These are phyloP conservation scores for Epichloe baconii DNA, from an alignment of 2,329 filamentous ascomycete genomes.

Conservation along the genomic window DNA sequence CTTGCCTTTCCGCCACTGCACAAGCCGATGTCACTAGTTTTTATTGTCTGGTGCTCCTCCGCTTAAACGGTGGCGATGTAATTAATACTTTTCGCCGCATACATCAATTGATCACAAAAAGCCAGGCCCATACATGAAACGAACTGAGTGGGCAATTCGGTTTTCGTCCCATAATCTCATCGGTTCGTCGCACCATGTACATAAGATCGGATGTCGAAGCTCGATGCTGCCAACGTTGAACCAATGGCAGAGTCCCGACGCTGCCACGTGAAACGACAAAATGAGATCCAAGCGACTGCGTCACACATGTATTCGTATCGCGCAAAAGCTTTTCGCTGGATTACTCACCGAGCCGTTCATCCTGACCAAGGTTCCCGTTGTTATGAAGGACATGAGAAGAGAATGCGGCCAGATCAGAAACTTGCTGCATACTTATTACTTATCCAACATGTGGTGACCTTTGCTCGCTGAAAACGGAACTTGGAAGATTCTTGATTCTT, in stretches of 20 bases:
- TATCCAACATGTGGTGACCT: not conserved
- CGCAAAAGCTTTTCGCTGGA: too few species aligned
- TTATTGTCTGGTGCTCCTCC: too few species aligned
- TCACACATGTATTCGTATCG: not conserved
- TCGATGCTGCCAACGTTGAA: not conserved
- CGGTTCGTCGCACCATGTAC: not conserved
- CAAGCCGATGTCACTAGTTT: too few species aligned
- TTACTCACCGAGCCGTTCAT: too few species aligned
- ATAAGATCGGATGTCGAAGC: not conserved
- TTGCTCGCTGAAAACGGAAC: not conserved
- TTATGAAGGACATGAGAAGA: not conserved
- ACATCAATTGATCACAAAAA: too few species aligned
- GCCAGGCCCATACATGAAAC: not conserved
- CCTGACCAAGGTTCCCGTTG: too few species aligned
- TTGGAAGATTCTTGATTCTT: not conserved
- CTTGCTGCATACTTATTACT: not conserved
- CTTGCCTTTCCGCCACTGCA: too few species aligned
- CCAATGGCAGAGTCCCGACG: not conserved
- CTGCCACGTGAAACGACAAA: not conserved
- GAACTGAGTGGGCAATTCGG: not conserved
- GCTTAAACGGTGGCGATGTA: too few species aligned
- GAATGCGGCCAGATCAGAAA: not conserved
- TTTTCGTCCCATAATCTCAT: constrained; percentile 1
- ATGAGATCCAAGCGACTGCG: not conserved
- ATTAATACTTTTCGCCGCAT: too few species aligned